These are phyloP conservation scores for Moricandia arvensis DNA, from an alignment of 345 rosid species.

Conservation along the genomic window DNA sequence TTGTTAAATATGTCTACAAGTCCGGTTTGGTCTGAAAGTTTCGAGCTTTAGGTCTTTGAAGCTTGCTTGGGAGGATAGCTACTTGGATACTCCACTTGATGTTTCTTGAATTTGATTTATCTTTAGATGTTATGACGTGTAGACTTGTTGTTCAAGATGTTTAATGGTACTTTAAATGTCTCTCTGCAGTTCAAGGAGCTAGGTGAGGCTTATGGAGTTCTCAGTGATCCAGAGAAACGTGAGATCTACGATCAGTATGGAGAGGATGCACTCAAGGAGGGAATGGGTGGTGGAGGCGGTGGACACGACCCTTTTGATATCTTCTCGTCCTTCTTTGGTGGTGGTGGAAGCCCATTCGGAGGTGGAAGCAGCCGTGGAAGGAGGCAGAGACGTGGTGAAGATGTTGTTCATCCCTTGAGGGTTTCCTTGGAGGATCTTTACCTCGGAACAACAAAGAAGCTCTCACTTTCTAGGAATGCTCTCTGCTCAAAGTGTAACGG, in stretches of 20 bases:
- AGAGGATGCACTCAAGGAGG: constrained; percentile 94
- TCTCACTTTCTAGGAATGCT: constrained; percentile 74
- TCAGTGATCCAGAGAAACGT: constrained; percentile 89
- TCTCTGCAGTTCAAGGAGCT: constrained; percentile 81
- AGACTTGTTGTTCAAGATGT: background rate
- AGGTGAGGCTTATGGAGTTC: constrained; percentile 84
- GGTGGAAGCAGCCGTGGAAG: constrained; percentile 68
- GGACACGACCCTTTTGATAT: constrained; percentile 81
- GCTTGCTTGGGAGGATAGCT: background rate
- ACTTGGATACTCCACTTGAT: background rate
- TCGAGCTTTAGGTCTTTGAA: constrained; percentile 21
- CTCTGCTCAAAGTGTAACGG: constrained; percentile 82
- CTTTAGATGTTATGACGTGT: constrained; percentile 1
- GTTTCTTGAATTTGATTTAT: background rate
- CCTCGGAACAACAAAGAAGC: constrained; percentile 77
- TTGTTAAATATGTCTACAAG: background rate
- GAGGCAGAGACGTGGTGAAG: constrained; percentile 91
- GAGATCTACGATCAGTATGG: constrained; percentile 87
- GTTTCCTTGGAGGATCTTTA: constrained; percentile 79
- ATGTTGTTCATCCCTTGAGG: constrained; percentile 77
- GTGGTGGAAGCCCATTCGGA: constrained; percentile 45
- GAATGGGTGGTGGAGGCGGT: constrained; percentile 63
- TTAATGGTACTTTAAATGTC: background rate
- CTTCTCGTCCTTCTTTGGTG: constrained; percentile 71
- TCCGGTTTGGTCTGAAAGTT: constrained; percentile 18